These are phyloP conservation scores for Colletotrichum ledebouriae DNA, from an alignment of 2,329 filamentous ascomycete species.

Conservation along the genomic window DNA sequence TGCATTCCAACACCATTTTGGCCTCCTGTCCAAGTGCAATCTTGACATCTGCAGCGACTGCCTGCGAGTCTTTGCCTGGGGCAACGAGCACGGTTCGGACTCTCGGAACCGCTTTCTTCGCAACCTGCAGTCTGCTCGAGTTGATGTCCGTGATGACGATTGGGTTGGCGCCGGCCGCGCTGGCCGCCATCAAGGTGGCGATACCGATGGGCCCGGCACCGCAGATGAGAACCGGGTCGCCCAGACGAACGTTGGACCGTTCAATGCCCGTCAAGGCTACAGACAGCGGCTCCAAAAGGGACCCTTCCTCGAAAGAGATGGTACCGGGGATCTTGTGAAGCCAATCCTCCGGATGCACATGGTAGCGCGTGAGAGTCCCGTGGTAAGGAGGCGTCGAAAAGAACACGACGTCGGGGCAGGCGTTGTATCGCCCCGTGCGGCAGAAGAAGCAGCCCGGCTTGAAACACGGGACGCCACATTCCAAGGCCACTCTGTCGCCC, in stretches of 20 bases:
- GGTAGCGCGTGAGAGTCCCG: slow-evolving; percentile 55
- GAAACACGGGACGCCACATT: slow-evolving; percentile 52
- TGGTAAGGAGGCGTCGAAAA: slow-evolving; percentile 55
- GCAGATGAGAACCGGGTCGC: slow-evolving; percentile 53
- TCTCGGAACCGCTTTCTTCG: slow-evolving; percentile 28
- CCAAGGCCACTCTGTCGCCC: slow-evolving; percentile 18
- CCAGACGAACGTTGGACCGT: slow-evolving; percentile 54
- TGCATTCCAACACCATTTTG: slow-evolving; percentile 74
- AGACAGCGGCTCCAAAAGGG: slow-evolving; percentile 61
- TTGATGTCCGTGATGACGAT: slow-evolving; percentile 59
- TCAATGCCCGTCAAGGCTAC: slow-evolving; percentile 61
- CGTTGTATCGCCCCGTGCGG: slow-evolving; percentile 55
- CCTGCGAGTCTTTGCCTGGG: slow-evolving; percentile 15
- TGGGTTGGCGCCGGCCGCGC: slow-evolving; percentile 57
- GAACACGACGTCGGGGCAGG: slow-evolving; percentile 56
- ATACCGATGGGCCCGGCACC: slow-evolving; percentile 54
- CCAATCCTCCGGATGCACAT: slow-evolving; percentile 53
- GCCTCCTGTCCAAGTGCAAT: slow-evolving; percentile 56
- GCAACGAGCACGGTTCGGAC: slow-evolving; percentile 25
- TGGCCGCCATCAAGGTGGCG: slow-evolving; percentile 56
- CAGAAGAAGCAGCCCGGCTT: slow-evolving; percentile 51
- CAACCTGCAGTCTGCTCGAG: slow-evolving; percentile 16
- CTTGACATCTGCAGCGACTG: slow-evolving; percentile 45
- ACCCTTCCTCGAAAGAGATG: slow-evolving; percentile 57
- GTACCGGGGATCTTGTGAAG: slow-evolving; percentile 53